Evolutionary conservation across 805 yeast species (phyloP).

Genomic region (Pichia heedii): DNA sequence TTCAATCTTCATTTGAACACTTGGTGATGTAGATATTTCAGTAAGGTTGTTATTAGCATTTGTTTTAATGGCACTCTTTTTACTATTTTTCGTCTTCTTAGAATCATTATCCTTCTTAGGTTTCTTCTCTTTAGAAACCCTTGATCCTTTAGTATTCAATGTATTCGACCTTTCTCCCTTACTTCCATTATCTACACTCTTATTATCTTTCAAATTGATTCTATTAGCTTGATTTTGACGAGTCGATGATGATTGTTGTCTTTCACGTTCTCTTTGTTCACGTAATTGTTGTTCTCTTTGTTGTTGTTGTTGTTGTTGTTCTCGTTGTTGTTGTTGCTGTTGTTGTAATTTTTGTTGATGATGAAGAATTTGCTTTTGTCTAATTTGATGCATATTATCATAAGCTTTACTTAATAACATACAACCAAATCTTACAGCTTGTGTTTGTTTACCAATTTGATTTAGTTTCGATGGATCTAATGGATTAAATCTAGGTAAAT

Average conservation of each 20-base stretch:
- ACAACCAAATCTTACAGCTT: constrained; percentile 82
- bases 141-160: background rate
- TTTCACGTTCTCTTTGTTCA: constrained; percentile 15
- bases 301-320: constrained; percentile 27
- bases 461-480: constrained; percentile 80
- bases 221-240: background rate
- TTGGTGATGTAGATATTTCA: constrained; percentile 1
- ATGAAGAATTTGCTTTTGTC: constrained; percentile 48
- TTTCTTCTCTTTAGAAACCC: constrained; percentile 4
- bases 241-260: background rate
- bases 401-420: constrained; percentile 84
- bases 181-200: background rate
- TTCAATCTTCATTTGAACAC: constrained; percentile 5
- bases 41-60: constrained; percentile 4
- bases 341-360: constrained; percentile 27
- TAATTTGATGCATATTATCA: constrained; percentile 72
- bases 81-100: background rate
- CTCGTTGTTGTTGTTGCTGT: constrained; percentile 28
- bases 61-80: background rate
- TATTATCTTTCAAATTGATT: background rate
- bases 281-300: constrained; percentile 22
- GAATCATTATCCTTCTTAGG: constrained; percentile 4
- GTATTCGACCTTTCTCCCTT: background rate
- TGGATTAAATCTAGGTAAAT: constrained; percentile 35
- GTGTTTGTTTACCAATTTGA: constrained; percentile 77